phyloP scores from a whole-genome alignment of 345 rosid genomes.

The Boechera divaricarpa region DNA sequence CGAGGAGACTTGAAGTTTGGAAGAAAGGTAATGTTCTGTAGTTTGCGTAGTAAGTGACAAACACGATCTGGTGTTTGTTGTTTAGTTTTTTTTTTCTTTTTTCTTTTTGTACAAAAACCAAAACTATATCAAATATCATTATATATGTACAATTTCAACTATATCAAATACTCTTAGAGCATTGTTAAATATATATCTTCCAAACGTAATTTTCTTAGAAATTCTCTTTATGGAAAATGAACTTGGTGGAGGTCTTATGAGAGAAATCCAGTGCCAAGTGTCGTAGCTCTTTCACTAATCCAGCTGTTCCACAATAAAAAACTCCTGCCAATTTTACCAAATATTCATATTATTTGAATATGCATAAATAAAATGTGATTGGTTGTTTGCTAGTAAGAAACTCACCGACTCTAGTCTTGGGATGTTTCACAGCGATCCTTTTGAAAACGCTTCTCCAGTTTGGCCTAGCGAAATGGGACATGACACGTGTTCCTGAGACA shows the following conservation, averaged over 20 bases:
- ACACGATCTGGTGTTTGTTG: neutral
- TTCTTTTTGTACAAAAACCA: neutral
- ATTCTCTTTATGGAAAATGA: slow-evolving; percentile 74
- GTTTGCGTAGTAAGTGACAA: neutral
- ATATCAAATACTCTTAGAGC: slow-evolving; percentile 31
- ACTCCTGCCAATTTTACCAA: slow-evolving; percentile 53
- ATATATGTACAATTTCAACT: slow-evolving; percentile 17
- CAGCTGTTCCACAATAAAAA: slow-evolving; percentile 71
- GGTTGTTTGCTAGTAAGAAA: neutral
- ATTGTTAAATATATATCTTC: neutral
- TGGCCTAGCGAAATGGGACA: slow-evolving; percentile 81
- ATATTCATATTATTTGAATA: slow-evolving; percentile 16
- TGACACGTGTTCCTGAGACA: slow-evolving; percentile 84
- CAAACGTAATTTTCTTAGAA: slow-evolving; percentile 44
- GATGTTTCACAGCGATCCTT: slow-evolving; percentile 60
- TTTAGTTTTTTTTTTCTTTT: neutral
- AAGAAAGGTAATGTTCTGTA: neutral
- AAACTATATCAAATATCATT: slow-evolving; percentile 29
- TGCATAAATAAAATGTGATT: neutral
- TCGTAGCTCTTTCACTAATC: slow-evolving; percentile 59
- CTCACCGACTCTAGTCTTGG: slow-evolving; percentile 70
- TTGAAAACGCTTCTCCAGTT: slow-evolving; percentile 78
- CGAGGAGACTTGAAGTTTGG: neutral
- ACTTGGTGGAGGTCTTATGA: slow-evolving; percentile 66
- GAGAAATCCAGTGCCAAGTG: slow-evolving; percentile 65